Evolutionary conservation across 208 protist species (phyloP).

Genomic region (Trypanosoma platydactyli): DNA sequence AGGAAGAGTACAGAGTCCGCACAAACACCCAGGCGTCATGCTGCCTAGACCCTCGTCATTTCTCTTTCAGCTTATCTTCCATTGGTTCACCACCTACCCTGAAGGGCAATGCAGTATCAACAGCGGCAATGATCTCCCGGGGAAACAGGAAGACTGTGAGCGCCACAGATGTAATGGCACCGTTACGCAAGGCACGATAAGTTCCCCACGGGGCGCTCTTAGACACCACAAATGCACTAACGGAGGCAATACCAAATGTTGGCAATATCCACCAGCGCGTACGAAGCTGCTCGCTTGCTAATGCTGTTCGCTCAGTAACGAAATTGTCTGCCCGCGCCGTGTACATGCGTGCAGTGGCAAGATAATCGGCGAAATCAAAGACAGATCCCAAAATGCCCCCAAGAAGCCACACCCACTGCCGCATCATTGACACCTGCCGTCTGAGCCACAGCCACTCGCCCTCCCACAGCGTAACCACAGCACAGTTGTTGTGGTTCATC

Average conservation of each 20-base stretch:
- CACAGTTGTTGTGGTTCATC: constrained; percentile 28
- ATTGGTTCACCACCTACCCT: constrained; percentile 7
- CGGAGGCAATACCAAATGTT: constrained; percentile 41
- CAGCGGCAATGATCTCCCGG: constrained; percentile 42
- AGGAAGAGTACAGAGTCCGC: no score
- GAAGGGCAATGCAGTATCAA: constrained; percentile 49
- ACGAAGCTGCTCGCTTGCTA: constrained; percentile 37
- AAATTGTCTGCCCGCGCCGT: constrained; percentile 47
- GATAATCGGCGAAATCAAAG: constrained; percentile 51
- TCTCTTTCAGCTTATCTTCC: background rate
- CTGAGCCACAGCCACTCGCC: constrained; percentile 83
- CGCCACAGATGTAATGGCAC: constrained; percentile 35
- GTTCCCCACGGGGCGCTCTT: constrained; percentile 63
- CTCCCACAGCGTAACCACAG: constrained; percentile 53
- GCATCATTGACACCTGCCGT: constrained; percentile 46
- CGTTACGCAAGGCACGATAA: constrained; percentile 60
- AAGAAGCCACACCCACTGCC: constrained; percentile 26
- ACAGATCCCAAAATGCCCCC: constrained; percentile 22
- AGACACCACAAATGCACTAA: constrained; percentile 50
- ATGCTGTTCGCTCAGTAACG: constrained; percentile 34
- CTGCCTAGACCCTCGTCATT: background rate
- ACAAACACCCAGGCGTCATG: no score
- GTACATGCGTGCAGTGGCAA: constrained; percentile 48
- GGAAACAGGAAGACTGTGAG: constrained; percentile 62
- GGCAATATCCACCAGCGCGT: constrained; percentile 61